Evolutionary conservation across 129 eudicot species (phyloP).

Genomic region (Pulicaria dysenterica): DNA sequence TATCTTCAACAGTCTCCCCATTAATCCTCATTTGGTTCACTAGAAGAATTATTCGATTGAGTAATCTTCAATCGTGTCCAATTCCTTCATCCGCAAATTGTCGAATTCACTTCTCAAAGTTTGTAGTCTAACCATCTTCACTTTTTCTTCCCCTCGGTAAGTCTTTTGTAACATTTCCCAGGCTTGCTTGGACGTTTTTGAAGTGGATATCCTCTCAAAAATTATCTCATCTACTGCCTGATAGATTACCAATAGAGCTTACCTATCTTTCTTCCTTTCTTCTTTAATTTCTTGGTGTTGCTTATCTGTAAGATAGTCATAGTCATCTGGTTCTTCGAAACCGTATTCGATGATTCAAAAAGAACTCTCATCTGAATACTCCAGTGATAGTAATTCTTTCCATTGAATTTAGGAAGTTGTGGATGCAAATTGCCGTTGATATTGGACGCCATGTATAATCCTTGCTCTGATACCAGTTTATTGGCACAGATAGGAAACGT

Average conservation of each 20-base stretch:
- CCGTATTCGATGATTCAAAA: conserved; percentile 21
- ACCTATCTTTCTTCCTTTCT: background rate
- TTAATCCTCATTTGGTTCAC: background rate
- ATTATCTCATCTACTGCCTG: background rate
- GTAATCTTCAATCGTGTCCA: background rate
- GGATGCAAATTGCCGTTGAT: no score
- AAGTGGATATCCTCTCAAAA: background rate
- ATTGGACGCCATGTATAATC: no score
- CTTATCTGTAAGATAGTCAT: no score
- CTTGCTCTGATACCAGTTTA: no score
- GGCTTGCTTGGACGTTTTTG: background rate
- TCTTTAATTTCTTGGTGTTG: background rate
- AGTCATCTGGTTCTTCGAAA: background rate
- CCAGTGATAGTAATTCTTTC: conserved; percentile 16
- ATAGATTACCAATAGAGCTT: background rate
- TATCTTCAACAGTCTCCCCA: background rate
- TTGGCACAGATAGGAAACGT: background rate
- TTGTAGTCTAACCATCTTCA: background rate
- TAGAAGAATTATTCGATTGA: background rate
- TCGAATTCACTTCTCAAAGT: background rate
- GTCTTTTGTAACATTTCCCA: background rate
- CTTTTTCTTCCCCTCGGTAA: background rate
- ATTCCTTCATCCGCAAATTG: background rate
- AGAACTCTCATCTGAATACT: conserved; percentile 6
- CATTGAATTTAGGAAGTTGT: background rate